Evolutionary conservation across 768 basidiomycete genomes (phyloP), one percentile per base, ranked within the genome.

Genomic region (Plicaturopsis crispa): DNA sequence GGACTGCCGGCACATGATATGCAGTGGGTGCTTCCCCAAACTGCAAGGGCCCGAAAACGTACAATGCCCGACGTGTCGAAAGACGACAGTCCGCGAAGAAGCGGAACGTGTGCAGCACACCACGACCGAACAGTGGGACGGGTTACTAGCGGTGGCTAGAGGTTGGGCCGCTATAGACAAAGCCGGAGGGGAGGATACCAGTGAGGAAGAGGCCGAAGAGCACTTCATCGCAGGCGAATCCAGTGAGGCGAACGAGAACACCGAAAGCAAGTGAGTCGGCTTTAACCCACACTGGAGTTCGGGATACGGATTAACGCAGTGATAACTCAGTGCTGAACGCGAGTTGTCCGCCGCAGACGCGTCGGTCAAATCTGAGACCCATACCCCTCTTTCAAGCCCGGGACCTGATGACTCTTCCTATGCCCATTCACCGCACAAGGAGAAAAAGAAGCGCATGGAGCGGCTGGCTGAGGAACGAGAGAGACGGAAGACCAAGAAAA

Each of bases 81-180:
- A 39, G 35, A 20, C 21, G 11, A 52, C 51, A 16, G 17, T 40
- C 1, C 38, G 57, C 33, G 63, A 67, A 4, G 60, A 63, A 1
- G 20, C 65, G 3, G 62, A 62, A 36, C 39, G 49, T 4, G 50
- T 73, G 1, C 43, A 54, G 22, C 54, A 59, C 48, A 67, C 64
- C 12, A 67, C 70, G 17, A 48, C 51, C 18, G 48, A 63, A 18
- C 65, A 68, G 39, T 72, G 69, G 68, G 69, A 73, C 45, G 52
- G 48, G 13, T 46, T 72, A 10, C 50, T 68, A 4, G 53, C 60
- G 13, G 48, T 71, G 11, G 65, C 67, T 2, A 52, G 56, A 32
- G 51, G 52, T 7, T 70, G 63, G 61, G 59, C 59, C 14, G 51
- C 51, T 38, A 54, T 64, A 22, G 69, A 73, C 43, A 45, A 44